Evolutionary conservation across 345 rosid genomes (phyloP), one percentile per base, ranked within the genome.

Genomic region (Ceriops decandra): DNA sequence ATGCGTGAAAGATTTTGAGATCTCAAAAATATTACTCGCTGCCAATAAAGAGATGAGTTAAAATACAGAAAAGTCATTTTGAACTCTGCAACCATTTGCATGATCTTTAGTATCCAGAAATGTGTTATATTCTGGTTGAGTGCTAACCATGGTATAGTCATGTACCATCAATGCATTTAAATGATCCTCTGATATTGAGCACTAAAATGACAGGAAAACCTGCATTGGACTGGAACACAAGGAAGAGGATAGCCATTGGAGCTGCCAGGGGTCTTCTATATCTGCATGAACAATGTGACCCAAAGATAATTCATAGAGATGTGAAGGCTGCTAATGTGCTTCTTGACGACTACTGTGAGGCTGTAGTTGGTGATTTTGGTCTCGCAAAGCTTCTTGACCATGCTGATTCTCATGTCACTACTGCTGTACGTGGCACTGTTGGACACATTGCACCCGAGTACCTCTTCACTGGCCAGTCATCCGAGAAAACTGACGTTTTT

Each of bases 371-470:
- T 5, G 72, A 68, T 20, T 68, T 68, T 60, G 72, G 65, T 7
- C 57, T 68, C 1, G 72, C 72, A 38, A 68, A 60, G 51, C 22
- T 49, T 22, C 49, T 68, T 11, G 58, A 68, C 63, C 49, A 60
- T 32, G 60, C 60, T 30, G 72, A 68, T 22, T 38, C 65, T 0
- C 72, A 68, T 47, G 57, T 68, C 11, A 68, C 42, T 26, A 49
- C 72, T 28, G 64, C 62, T 13, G 72, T 68, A n/a, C 62, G 49
- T 68, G 72, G 72, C 21, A 68, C 65, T n/a, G 57, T 26, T 20
- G 57, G 72, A 24, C 72, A 68, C 60, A 68, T 68, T 27, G 72
- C 59, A 30, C 72, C 72, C 30, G 72, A 68, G 52, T 68, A 68
- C 28, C 57, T 68, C 21, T 28, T 32, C 32, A 47, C 49, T 19